Conservation (phyloP, 495 filamentous ascomycete genomes). For the Penicillium dipodomyicola region DNA sequence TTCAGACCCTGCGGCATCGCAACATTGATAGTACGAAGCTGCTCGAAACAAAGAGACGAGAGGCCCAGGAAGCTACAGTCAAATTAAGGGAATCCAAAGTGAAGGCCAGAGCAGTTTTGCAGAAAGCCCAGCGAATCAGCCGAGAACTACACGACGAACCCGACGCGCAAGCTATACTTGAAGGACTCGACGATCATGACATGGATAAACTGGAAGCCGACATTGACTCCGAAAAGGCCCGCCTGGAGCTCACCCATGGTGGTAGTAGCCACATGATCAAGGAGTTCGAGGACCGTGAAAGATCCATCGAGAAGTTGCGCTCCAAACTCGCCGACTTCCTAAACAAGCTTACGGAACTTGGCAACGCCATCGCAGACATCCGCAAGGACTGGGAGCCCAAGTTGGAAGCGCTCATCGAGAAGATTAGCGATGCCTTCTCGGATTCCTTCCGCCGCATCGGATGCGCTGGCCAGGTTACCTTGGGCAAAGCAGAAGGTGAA, state of each 20-base stretch:
- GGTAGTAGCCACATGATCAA: constrained; percentile 73
- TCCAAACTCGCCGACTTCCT: constrained; percentile 44
- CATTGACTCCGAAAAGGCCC: constrained; percentile 69
- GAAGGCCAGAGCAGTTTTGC: constrained; percentile 33
- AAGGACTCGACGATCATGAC: constrained; percentile 42
- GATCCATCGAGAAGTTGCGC: constrained; percentile 39
- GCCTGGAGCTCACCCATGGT: constrained; percentile 75
- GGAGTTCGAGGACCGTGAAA: constrained; percentile 51
- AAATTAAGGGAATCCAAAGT: constrained; percentile 31
- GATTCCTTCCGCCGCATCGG: constrained; percentile 90
- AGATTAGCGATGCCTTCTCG: constrained; percentile 85
- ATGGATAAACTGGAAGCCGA: constrained; percentile 68
- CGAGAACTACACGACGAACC: constrained; percentile 14
- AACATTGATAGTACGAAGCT: constrained; percentile 56
- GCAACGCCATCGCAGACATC: constrained; percentile 57
- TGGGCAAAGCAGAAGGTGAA: constrained; percentile 50
- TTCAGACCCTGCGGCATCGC: constrained; percentile 58
- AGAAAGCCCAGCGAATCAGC: constrained; percentile 35
- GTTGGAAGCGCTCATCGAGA: constrained; percentile 70
- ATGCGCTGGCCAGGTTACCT: constrained; percentile 86
- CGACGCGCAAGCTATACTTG: constrained; percentile 33
- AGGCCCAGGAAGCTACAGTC: constrained; percentile 37
- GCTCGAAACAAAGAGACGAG: constrained; percentile 46
- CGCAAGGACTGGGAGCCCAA: constrained; percentile 74
- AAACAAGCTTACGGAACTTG: constrained; percentile 48